Base-by-base conservation (phyloP, 768 basidiomycete species). In the Rhizopogon vulgaris region DNA sequence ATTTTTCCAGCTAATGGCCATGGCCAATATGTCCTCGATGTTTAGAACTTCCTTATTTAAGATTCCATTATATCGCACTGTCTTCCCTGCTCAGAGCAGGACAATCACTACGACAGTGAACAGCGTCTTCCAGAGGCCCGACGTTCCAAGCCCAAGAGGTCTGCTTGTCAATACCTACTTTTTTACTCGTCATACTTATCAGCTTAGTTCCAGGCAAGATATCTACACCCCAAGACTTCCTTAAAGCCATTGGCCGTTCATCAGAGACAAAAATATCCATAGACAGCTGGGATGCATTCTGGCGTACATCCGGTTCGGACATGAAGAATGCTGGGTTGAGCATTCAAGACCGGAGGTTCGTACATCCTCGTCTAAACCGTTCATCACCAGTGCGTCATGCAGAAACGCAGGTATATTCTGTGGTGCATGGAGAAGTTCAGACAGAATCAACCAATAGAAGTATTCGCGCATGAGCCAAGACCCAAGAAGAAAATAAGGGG, bases 391-490 rank as follows among this genome's bases (percentile, higher is more conserved):
- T 41, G 25, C 38, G 8, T 40, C 38, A 41, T 37, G 28, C 34
- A 27, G 12, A 28, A 6, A 25, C 17, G 14, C 58, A 92, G 90
- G 62, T 93, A 93, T 60, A 80, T 91, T 52, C 70, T 91, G 7
- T 91, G 89, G 90, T 83, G 83, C 58, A 83, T 90, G 83, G 82
- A 88, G 62, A 91, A 89, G 62, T 93, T 77, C 65, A 77, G 87
- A 24, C 71, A 72, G 48, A 82, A 80, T 1, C 60, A 72, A 25
- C 70, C 80, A 1, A 72, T 87, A 2, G 63, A 72, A 17, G 73
- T 77, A 8, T 87, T 89, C 63, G 83, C 84, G 6, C 80, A 87
- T 58, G 80, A 82, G 48, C 65, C 76, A 10, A 78, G 64, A 58
- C 79, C 85, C n/a, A 86, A 81, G 68, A 92, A 89, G 73, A 87